Evolutionary conservation across 1,139 yeast genomes (phyloP).

Genomic region (Taphrina betulina): DNA sequence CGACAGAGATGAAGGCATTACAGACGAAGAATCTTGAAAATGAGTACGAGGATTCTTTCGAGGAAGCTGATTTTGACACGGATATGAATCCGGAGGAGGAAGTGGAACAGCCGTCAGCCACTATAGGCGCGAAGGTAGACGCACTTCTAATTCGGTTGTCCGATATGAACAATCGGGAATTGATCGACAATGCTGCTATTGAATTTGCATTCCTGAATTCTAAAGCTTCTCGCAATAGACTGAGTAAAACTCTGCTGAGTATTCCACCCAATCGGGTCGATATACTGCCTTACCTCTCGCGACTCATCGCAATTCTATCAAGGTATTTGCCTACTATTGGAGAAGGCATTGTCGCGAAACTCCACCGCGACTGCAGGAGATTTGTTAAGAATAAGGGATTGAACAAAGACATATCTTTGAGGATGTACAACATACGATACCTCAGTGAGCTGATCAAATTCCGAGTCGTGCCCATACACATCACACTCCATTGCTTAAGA

Average conservation of each 20-base stretch:
- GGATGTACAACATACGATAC: conserved; percentile 57
- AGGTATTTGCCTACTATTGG: conserved; percentile 54
- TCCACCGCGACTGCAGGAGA: conserved; percentile 57
- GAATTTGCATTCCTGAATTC: conserved; percentile 65
- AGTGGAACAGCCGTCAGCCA: conserved; percentile 35
- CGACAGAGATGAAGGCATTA: conserved; percentile 2
- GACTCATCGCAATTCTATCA: conserved; percentile 65
- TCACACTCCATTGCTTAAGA: conserved; percentile 56
- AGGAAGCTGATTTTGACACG: neutral
- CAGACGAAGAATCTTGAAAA: neutral
- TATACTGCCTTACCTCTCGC: conserved; percentile 52
- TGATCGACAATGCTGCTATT: conserved; percentile 57
- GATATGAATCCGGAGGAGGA: conserved; percentile 34
- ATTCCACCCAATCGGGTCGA: conserved; percentile 41
- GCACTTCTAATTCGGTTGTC: conserved; percentile 40
- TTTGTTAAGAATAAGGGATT: conserved; percentile 47
- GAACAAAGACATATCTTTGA: conserved; percentile 45
- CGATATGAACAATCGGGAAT: conserved; percentile 50
- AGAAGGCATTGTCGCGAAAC: conserved; percentile 55
- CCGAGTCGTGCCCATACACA: conserved; percentile 66
- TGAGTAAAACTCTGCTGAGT: conserved; percentile 55
- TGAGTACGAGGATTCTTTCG: neutral
- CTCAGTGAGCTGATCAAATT: conserved; percentile 78
- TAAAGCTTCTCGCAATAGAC: conserved; percentile 68
- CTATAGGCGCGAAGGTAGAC: conserved; percentile 39